These are phyloP conservation scores for Solidago caesia DNA, from an alignment of 129 eudicot genomes.

Conservation along the genomic window DNA sequence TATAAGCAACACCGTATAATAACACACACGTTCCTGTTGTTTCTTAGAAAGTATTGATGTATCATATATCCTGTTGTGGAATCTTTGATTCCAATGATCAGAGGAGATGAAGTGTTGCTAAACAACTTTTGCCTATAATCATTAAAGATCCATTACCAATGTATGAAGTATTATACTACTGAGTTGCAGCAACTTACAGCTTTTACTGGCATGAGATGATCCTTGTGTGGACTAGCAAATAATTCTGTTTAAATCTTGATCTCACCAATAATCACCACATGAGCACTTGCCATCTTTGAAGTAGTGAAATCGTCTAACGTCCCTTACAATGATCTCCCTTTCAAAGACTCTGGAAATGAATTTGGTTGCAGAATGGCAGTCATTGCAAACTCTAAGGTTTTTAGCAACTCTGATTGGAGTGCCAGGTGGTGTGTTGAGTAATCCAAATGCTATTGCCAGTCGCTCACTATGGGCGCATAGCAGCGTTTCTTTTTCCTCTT, in stretches of 20 bases:
- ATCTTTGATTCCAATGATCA: too few relatives aligned
- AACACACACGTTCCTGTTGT: too few relatives aligned
- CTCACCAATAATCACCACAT: slow-evolving; percentile 50
- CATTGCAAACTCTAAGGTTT: slow-evolving; percentile 79
- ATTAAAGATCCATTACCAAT: not conserved
- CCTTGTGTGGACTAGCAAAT: not conserved
- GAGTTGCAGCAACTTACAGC: slow-evolving; percentile 1
- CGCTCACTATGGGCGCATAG: slow-evolving; percentile 84
- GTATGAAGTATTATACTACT: not conserved
- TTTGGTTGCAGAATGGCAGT: slow-evolving; percentile 69
- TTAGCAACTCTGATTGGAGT: slow-evolving; percentile 67
- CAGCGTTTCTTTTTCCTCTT: slow-evolving; percentile 66
- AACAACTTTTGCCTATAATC: not conserved
- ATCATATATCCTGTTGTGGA: too few relatives aligned
- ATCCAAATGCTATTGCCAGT: slow-evolving; percentile 79
- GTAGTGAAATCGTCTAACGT: slow-evolving; percentile 40
- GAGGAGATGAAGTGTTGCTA: too few relatives aligned
- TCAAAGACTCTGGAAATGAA: slow-evolving; percentile 38
- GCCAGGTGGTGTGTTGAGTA: slow-evolving; percentile 66
- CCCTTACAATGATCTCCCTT: slow-evolving; percentile 50
- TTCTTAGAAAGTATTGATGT: too few relatives aligned
- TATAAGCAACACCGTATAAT: too few relatives aligned
- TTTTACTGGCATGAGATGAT: not conserved
- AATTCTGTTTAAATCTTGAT: slow-evolving; percentile 1
- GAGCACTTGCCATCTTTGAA: slow-evolving; percentile 44